These are phyloP conservation scores for Macadamia tetraphylla DNA, from an alignment of 164 flowering plant species.

Conservation along the genomic window DNA sequence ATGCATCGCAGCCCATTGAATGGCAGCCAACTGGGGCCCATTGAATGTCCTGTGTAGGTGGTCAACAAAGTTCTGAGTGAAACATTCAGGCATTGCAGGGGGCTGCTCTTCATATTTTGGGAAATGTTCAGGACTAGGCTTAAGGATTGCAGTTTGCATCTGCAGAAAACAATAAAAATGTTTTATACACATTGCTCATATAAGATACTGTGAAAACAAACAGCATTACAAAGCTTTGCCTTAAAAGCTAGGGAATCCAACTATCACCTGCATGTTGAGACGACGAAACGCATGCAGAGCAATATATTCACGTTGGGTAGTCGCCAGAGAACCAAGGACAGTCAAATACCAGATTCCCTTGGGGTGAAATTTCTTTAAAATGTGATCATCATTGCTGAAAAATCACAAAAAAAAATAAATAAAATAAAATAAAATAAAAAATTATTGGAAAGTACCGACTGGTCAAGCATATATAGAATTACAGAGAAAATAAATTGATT, in stretches of 20 bases:
- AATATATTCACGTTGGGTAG: conserved; percentile 92
- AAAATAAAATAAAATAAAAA: too few relatives aligned
- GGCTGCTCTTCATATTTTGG: conserved; percentile 90
- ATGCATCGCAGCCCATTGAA: conserved; percentile 98
- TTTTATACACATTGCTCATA: background rate
- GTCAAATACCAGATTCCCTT: conserved; percentile 76
- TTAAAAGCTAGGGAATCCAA: background rate
- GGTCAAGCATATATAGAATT: background rate
- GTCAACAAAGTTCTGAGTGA: conserved; percentile 81
- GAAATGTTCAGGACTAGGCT: conserved; percentile 84
- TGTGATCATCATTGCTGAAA: conserved; percentile 68
- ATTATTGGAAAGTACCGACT: background rate
- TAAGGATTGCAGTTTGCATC: conserved; percentile 98
- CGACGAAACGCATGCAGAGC: conserved; percentile 95
- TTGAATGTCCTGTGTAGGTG: conserved; percentile 70
- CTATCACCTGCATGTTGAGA: conserved; percentile 68
- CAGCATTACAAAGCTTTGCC: background rate
- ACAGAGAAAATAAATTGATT: background rate
- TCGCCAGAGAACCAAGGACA: conserved; percentile 91
- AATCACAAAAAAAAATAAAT: background rate
- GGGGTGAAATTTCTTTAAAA: conserved; percentile 69
- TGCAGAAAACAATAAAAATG: conserved; percentile 14
- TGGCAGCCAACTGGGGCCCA: conserved; percentile 87
- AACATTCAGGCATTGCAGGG: conserved; percentile 96
- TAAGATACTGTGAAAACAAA: background rate